Conservation (phyloP, 2,329 filamentous ascomycete genomes). For the Penicillium brevicompactum region DNA sequence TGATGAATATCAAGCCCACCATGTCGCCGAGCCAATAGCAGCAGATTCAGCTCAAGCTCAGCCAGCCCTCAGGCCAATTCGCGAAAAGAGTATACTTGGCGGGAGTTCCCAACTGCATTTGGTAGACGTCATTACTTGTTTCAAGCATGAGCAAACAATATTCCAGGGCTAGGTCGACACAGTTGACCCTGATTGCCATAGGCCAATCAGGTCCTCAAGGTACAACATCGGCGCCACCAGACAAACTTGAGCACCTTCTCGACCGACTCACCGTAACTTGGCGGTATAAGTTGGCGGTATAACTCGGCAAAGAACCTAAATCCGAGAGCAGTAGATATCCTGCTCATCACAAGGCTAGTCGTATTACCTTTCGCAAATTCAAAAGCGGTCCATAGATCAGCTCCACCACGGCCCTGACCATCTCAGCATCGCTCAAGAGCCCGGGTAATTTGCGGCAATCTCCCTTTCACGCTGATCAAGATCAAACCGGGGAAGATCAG, state of each 20-base stretch:
- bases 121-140: background rate
- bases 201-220: too few relatives aligned
- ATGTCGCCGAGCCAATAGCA: too few relatives aligned
- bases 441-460: conserved; percentile 16
- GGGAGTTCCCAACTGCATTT: too few relatives aligned
- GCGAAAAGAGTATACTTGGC: too few relatives aligned
- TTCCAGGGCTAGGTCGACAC: background rate
- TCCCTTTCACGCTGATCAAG: conserved; percentile 11
- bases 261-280: background rate
- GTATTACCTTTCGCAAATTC: background rate
- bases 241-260: background rate
- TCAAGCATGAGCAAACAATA: background rate
- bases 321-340: background rate
- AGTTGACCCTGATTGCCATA: too few relatives aligned
- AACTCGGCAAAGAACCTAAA: background rate
- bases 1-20: too few relatives aligned
- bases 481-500: conserved; percentile 16
- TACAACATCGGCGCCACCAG: background rate
- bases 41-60: too few relatives aligned
- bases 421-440: conserved; percentile 8
- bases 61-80: too few relatives aligned
- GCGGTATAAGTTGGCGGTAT: background rate
- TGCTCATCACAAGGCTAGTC: background rate
- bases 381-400: conserved; percentile 15
- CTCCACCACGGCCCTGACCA: background rate